These are phyloP conservation scores for Aciculosporium take DNA, from an alignment of 2,329 filamentous ascomycete genomes.

Conservation along the genomic window DNA sequence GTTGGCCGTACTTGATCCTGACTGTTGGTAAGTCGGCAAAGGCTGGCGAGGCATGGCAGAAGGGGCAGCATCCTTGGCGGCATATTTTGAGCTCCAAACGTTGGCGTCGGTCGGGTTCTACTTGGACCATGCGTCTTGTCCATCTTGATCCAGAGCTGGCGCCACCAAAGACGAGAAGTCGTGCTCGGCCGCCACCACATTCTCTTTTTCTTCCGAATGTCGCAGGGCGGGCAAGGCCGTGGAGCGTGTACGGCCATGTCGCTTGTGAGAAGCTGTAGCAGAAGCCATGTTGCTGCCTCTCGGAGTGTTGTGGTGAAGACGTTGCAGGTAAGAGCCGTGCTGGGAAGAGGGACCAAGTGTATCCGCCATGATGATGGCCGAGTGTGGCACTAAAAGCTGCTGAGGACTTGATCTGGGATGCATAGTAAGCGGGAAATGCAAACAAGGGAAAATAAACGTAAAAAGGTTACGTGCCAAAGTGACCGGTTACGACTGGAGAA, in stretches of 20 bases:
- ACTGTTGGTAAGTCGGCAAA: neutral
- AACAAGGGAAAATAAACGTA: neutral
- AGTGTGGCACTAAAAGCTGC: neutral
- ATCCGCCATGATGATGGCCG: conserved; percentile 4
- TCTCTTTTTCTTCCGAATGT: conserved; percentile 4
- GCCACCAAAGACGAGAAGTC: neutral
- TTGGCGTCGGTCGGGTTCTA: conserved; percentile 4
- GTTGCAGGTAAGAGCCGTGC: conserved; percentile 1
- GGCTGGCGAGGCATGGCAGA: neutral
- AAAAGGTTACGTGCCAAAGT: too few species aligned
- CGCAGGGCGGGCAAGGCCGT: neutral
- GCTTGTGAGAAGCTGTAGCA: neutral
- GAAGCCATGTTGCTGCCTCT: neutral
- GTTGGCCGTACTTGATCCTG: neutral
- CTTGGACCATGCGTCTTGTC: conserved; percentile 1
- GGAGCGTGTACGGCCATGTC: neutral
- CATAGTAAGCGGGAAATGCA: neutral
- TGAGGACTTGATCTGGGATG: neutral
- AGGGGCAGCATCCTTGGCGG: neutral
- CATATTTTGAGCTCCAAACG: neutral
- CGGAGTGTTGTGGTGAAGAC: conserved; percentile 1
- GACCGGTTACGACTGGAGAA: too few species aligned
- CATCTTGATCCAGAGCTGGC: neutral
- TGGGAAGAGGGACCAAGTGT: conserved; percentile 1
- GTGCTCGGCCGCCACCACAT: neutral